These are phyloP conservation scores for Malassezia brasiliensis DNA, from an alignment of 1,284 basidiomycete species.

Conservation along the genomic window DNA sequence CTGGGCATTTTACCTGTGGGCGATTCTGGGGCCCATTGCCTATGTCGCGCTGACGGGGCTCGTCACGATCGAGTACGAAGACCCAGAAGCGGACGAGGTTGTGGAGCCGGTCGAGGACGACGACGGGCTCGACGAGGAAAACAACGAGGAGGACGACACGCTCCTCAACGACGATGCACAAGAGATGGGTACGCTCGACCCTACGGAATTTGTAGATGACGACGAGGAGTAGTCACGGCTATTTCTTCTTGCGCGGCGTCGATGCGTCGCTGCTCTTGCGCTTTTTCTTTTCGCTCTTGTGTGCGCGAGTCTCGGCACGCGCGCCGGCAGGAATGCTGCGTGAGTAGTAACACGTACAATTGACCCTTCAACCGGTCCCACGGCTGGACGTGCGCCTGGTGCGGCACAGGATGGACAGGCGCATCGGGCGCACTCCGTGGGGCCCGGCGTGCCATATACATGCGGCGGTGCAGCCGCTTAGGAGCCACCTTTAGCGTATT, in stretches of 20 bases:
- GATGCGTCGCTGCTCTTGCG: neutral
- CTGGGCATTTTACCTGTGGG: slow-evolving; percentile 26
- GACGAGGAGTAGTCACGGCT: neutral
- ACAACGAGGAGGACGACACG: too few relatives aligned
- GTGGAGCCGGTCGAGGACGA: slow-evolving; percentile 3
- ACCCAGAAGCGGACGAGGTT: slow-evolving; percentile 8
- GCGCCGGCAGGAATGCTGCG: slow-evolving; percentile 16
- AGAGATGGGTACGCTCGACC: neutral
- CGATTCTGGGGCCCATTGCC: slow-evolving; percentile 28
- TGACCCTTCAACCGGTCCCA: slow-evolving; percentile 27
- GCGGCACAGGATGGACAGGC: slow-evolving; percentile 9
- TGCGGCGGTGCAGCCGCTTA: neutral
- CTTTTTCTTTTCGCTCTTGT: slow-evolving; percentile 16
- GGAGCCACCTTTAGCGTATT: slow-evolving; percentile 3
- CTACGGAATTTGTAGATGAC: neutral
- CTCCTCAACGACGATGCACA: neutral
- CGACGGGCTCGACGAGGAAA: neutral
- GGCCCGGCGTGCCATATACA: slow-evolving; percentile 20
- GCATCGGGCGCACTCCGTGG: slow-evolving; percentile 12
- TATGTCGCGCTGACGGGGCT: slow-evolving; percentile 35
- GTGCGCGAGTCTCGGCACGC: neutral
- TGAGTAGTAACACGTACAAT: slow-evolving; percentile 18
- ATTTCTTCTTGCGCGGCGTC: slow-evolving; percentile 26
- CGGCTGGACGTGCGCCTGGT: slow-evolving; percentile 25
- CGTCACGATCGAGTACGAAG: slow-evolving; percentile 27